Conservation (phyloP, 2,329 filamentous ascomycete species). For the Tolypocladium inflatum region DNA sequence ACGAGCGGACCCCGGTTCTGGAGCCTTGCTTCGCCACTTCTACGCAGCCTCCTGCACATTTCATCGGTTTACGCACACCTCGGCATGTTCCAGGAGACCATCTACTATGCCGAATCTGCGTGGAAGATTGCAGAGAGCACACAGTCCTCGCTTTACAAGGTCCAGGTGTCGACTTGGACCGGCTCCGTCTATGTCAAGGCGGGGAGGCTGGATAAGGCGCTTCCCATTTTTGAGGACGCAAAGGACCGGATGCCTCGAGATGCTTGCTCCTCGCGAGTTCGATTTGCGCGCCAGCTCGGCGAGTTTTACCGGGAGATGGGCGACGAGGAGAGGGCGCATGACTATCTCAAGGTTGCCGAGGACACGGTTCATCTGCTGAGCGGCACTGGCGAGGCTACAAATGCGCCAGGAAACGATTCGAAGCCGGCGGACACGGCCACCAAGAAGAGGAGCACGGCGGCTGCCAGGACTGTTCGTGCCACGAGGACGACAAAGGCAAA, state of each 20-base stretch:
- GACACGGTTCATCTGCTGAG: constrained; percentile 29
- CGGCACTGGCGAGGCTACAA: constrained; percentile 9
- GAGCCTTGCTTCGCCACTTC: constrained; percentile 65
- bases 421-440: neutral
- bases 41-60: constrained; percentile 62
- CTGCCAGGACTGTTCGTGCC: constrained; percentile 15
- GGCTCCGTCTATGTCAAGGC: constrained; percentile 47
- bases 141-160: constrained; percentile 47
- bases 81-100: constrained; percentile 78
- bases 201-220: constrained; percentile 49
- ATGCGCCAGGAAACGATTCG: neutral
- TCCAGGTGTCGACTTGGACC: constrained; percentile 44
- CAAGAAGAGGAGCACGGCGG: constrained; percentile 7
- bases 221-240: constrained; percentile 43
- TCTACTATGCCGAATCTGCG: constrained; percentile 81
- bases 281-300: constrained; percentile 45
- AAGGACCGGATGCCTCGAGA: constrained; percentile 39
- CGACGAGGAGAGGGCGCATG: constrained; percentile 31
- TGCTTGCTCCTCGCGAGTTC: constrained; percentile 22
- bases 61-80: constrained; percentile 73
- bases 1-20: constrained; percentile 58
- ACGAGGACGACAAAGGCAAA: constrained; percentile 11
- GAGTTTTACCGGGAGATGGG: constrained; percentile 43
- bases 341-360: constrained; percentile 40
- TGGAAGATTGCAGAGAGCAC: constrained; percentile 65